These are phyloP conservation scores for Alternaria rosae DNA, from an alignment of 2,329 filamentous ascomycete species.

Conservation along the genomic window DNA sequence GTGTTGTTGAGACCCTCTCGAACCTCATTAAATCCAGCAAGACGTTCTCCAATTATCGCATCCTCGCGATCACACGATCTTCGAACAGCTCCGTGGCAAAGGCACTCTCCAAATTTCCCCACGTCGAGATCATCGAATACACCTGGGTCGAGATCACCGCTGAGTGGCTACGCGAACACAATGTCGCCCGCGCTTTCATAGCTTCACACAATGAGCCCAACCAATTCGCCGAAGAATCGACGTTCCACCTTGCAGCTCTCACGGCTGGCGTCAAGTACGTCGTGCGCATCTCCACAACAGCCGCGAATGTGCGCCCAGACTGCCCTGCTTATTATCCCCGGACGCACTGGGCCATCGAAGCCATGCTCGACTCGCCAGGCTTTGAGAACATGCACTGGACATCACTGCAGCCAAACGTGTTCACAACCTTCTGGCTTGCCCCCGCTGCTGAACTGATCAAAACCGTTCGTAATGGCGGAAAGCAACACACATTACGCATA, in stretches of 20 bases:
- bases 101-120: conserved; percentile 18
- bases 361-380: conserved; percentile 8
- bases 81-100: conserved; percentile 9
- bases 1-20: conserved; percentile 19
- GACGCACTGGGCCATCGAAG: conserved; percentile 28
- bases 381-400: conserved; percentile 8
- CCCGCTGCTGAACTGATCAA: conserved; percentile 16
- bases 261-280: conserved; percentile 27
- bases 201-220: conserved; percentile 27
- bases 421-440: conserved; percentile 2
- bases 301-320: conserved; percentile 15
- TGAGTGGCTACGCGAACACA: conserved; percentile 18
- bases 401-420: conserved; percentile 23
- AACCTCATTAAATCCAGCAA: conserved; percentile 10
- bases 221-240: conserved; percentile 29
- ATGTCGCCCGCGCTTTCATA: conserved; percentile 22
- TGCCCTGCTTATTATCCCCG: conserved; percentile 24
- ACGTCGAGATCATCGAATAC: conserved; percentile 21
- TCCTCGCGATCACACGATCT: conserved; percentile 26
- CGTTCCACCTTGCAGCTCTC: conserved; percentile 17
- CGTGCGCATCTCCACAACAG: conserved; percentile 25
- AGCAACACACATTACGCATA: conserved; percentile 13
- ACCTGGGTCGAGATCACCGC: conserved; percentile 21
- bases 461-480: conserved; percentile 3
- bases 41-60: conserved; percentile 13